These are phyloP conservation scores for Miscanthus lutarioriparius DNA, from an alignment of 176 grass and related monocot species.

Conservation along the genomic window DNA sequence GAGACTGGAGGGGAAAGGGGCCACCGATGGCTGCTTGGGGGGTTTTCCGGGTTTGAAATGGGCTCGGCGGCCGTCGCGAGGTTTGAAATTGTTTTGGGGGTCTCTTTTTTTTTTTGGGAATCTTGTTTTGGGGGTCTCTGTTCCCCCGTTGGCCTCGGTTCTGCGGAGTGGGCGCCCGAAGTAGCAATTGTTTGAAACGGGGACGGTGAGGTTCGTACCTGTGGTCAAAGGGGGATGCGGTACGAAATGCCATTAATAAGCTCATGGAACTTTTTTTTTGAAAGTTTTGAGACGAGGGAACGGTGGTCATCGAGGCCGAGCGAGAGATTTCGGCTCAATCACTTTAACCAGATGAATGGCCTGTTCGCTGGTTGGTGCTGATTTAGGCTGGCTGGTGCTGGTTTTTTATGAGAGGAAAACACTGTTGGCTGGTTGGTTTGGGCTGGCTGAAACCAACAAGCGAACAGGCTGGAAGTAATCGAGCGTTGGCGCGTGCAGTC, in stretches of 20 bases:
- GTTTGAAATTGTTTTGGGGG: conserved; percentile 35
- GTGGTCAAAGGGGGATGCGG: neutral
- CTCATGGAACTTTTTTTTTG: neutral
- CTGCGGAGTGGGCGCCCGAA: conserved; percentile 28
- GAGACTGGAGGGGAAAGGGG: conserved; percentile 7
- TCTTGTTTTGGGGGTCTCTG: neutral
- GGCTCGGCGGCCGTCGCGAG: conserved; percentile 50
- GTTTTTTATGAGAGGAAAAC: too few species aligned
- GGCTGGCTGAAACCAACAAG: too few species aligned
- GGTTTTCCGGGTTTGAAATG: conserved; percentile 47
- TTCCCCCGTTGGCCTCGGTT: conserved; percentile 5
- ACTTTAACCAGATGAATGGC: too few species aligned
- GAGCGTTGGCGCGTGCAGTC: too few species aligned
- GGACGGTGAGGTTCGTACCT: neutral
- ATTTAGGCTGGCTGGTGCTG: too few species aligned
- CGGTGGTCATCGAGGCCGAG: neutral
- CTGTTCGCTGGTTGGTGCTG: too few species aligned
- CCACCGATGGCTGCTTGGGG: conserved; percentile 29
- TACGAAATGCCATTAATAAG: conserved; percentile 18
- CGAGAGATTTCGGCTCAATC: neutral
- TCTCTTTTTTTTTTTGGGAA: too few species aligned
- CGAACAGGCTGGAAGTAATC: too few species aligned
- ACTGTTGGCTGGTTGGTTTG: too few species aligned
- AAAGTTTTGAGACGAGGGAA: neutral
- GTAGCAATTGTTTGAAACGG: conserved; percentile 38